Evolutionary conservation across 305 asterid species (phyloP), one percentile per base, ranked within the genome.

Genomic region (Fraxinus xanthoxyloides): DNA sequence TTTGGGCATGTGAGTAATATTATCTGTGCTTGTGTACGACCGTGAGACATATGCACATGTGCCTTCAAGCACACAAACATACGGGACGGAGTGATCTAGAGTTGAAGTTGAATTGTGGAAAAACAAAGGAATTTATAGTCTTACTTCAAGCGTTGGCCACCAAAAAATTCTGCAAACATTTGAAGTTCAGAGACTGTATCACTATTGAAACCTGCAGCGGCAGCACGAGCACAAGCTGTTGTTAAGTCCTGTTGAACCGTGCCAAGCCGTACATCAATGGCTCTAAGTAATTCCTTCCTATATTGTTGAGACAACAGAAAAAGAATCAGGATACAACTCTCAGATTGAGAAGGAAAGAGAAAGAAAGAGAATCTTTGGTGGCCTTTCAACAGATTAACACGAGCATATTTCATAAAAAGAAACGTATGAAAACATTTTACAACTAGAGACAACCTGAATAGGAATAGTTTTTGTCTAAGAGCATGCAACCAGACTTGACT

Each of bases 221-320:
- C 92, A 79, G 98, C 97, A 75, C 95, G 95, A 80, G 91, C 85
- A 86, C 87, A 93, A 23, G 98, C 92, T 69, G 87, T 82, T 30
- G 87, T 84, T 78, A 95, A 85, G 85, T 95, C 97, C 92, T 93
- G 95, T 85, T 84, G 90, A 51, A 89, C 97, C 56, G 98, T 93
- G 54, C 70, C 89, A 86, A 95, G 95, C 90, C 98, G 89, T 82
- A 92, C 94, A 81, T 93, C 98, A 78, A 95, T 95, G 81, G 98
- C 98, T 87, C 94, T 90, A 85, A 91, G 85, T 85, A 93, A 89
- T 90, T 95, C 98, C 90, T 92, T 95, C 91, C 98, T 95, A 89
- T 80, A 83, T 80, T 40, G 23, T 81, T 77, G 78, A 80, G 38
- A 79, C 82, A 73, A 32, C 70, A 77, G 79, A 83, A 30, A 70